Percentiles rank a stretch among this genome's conserved stretches.
Conservation (phyloP, 495 filamentous ascomycete genomes). For the Entonaema liquescens region DNA sequence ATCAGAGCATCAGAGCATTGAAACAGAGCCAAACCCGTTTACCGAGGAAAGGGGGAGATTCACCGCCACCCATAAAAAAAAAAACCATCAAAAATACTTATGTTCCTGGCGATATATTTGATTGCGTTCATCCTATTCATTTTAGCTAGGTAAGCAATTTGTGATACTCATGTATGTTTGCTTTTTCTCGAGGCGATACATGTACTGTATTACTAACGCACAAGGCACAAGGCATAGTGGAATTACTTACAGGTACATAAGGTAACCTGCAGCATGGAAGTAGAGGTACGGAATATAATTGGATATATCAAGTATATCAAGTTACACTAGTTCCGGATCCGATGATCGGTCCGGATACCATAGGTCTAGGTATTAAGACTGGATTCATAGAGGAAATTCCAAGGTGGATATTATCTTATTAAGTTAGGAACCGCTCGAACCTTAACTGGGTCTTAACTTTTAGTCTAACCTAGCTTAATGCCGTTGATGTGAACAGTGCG, state of each 20-base stretch:
- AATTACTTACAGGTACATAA: neutral
- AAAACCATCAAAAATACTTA: neutral
- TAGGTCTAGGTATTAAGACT: neutral
- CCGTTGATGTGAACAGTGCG: slow-evolving; percentile 29
- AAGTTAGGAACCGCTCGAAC: slow-evolving; percentile 15
- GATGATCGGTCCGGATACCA: slow-evolving; percentile 34
- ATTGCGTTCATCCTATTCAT: neutral
- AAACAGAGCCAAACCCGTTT: slow-evolving; percentile 6
- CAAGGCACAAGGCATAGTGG: neutral
- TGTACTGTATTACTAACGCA: neutral
- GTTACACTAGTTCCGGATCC: slow-evolving; percentile 24
- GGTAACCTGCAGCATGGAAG: neutral
- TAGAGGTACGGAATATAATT: neutral
- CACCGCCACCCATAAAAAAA: slow-evolving; percentile 23
- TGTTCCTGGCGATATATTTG: neutral
- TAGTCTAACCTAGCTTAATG: neutral
- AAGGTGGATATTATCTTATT: neutral
- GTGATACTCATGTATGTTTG: neutral
- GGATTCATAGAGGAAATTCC: neutral
- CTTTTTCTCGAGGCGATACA: neutral
- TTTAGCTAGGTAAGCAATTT: neutral
- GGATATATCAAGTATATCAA: neutral
- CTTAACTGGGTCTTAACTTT: slow-evolving; percentile 14
- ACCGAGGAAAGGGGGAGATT: slow-evolving; percentile 8
- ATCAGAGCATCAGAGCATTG: too few species aligned